A percentile compares a stretch with the other conserved stretches of the same genome.
phyloP scores from a whole-genome alignment of 306 rosid genomes.

The Vigna reflexopilosa region DNA sequence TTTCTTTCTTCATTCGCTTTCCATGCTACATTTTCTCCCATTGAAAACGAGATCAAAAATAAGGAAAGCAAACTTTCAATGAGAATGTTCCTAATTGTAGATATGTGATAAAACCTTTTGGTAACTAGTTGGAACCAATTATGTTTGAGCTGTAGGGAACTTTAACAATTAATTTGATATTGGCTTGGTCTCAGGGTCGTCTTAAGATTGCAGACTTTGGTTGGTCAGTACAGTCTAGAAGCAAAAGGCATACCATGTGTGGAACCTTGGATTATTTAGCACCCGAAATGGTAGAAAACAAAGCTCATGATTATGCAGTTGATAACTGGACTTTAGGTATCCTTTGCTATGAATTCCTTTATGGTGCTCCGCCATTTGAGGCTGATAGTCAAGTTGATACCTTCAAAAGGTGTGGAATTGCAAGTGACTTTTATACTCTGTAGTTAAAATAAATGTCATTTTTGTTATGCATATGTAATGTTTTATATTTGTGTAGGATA shows the following conservation, averaged over 20 bases:
- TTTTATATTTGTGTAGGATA: conserved; percentile 61
- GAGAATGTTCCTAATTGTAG: neutral
- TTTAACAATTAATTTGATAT: conserved; percentile 6
- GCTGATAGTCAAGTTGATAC: conserved; percentile 87
- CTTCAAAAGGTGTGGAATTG: conserved; percentile 61
- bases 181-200: conserved; percentile 65
- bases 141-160: neutral
- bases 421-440: neutral
- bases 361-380: conserved; percentile 90
- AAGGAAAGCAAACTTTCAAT: neutral
- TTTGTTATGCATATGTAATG: conserved; percentile 4
- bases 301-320: conserved; percentile 82
- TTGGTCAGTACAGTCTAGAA: conserved; percentile 88
- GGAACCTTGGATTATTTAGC: conserved; percentile 95
- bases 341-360: conserved; percentile 91
- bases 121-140: neutral
- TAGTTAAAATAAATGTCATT: neutral
- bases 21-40: neutral
- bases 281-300: conserved; percentile 92
- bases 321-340: conserved; percentile 93
- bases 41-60: neutral
- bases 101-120: conserved; percentile 1
- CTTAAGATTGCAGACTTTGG: conserved; percentile 94
- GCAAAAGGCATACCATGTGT: conserved; percentile 88
- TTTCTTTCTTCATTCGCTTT: neutral